Base-by-base conservation (phyloP, 352 stramenopile genomes). In the Phytophthora nicotianae region DNA sequence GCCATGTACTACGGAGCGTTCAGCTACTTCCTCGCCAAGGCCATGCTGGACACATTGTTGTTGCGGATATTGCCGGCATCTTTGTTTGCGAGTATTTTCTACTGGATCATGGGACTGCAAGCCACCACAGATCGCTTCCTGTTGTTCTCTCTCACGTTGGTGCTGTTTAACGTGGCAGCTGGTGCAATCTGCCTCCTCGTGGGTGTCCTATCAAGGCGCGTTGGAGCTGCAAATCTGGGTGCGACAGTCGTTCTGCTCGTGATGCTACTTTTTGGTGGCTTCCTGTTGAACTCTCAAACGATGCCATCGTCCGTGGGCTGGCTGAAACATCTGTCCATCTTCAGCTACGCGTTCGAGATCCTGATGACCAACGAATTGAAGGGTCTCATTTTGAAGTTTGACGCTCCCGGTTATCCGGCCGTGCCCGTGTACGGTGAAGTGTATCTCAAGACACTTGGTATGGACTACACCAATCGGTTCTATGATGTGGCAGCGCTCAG, bases 231-330 rank as follows among this genome's bases (percentile, higher is more conserved):
- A 46, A 96, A 96, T 58, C 67, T 94, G 20, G 56, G 60, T 11
- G 82, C 83, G 6, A 93, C 83, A 0, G 83, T 96, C 50, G 75
- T 90, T 23, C 79, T 93, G 37, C 62, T 96, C 8, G 52, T 93
- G 46, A 93, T 91, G 78, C 63, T 96, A 48, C 66, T 96, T 13
- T 96, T 94, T 65, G 85, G 87, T n/a, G 87, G 87, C n/a, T 93
- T 94, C 50, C 56, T 96, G 52, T 80, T 96, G 48, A 92, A 96
- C 63, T 81, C 86, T 14, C 81, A 93, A 70, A 89, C 83, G 20
- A 92, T 96, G 74, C 79, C 78, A 26, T 47, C 59, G 35, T 82
- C 60, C 19, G 78, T 92, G 9, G 78, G 64, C 10, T 93, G 81
- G 81, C 47, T 96, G 49, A 85, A 93, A 53, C 82, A 91, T 50